A percentile compares a stretch with the other conserved stretches of the same genome.
phyloP scores from a whole-genome alignment of 73 alveolate species.

The Paramecium octaurelia region DNA sequence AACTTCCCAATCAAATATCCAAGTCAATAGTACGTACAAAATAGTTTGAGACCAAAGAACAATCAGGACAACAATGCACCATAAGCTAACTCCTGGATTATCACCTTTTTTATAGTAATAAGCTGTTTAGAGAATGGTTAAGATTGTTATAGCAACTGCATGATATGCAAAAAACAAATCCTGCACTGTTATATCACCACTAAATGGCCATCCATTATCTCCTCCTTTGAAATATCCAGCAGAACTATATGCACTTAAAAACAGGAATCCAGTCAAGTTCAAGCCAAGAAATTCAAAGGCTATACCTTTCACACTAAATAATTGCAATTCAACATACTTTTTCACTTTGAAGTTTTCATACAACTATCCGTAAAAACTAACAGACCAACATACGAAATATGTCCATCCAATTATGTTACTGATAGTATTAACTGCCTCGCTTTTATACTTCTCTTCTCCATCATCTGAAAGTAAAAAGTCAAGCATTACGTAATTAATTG shows the following conservation, averaged over 20 bases:
- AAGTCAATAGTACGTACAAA: background rate
- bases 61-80: constrained; percentile 14
- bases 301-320: constrained; percentile 84
- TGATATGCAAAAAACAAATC: constrained; percentile 90
- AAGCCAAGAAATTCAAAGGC: constrained; percentile 86
- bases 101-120: constrained; percentile 60
- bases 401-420: constrained; percentile 85
- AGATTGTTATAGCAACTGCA: constrained; percentile 79
- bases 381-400: constrained; percentile 90
- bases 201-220: constrained; percentile 22
- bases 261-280: constrained; percentile 86
- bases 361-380: constrained; percentile 88
- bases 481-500: constrained; percentile 10
- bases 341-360: constrained; percentile 76
- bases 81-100: constrained; percentile 33
- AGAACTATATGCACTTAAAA: constrained; percentile 76
- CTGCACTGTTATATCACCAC: constrained; percentile 77
- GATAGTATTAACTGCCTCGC: background rate
- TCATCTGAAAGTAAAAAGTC: background rate
- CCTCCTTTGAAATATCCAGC: constrained; percentile 72
- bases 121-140: constrained; percentile 64
- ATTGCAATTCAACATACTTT: constrained; percentile 6
- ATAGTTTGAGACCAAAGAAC: background rate
- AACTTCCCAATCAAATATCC: background rate
- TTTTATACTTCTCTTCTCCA: background rate